Evolutionary conservation across 2,329 filamentous ascomycete species (phyloP).

Genomic region (Herpotrichia juniperi): DNA sequence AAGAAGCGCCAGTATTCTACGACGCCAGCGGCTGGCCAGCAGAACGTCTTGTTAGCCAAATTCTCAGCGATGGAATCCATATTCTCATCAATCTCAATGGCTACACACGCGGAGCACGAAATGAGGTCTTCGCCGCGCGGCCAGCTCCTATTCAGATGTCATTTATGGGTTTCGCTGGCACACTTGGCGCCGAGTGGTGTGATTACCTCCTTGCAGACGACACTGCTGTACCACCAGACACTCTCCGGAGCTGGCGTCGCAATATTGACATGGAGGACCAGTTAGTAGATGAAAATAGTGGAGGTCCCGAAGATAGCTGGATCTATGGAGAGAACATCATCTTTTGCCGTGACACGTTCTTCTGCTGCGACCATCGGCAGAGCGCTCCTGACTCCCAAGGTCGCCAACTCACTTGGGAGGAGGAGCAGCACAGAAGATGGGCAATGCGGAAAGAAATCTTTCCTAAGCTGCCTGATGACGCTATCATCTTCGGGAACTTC

Average conservation of each 20-base stretch:
- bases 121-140: conserved; percentile 94
- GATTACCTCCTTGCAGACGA: conserved; percentile 94
- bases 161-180: conserved; percentile 98
- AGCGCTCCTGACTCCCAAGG: conserved; percentile 78
- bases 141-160: conserved; percentile 98
- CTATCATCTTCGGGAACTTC: conserved; percentile 94
- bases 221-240: conserved; percentile 81
- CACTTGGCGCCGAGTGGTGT: conserved; percentile 96
- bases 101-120: conserved; percentile 94
- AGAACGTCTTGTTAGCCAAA: conserved; percentile 83
- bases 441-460: conserved; percentile 93
- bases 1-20: conserved; percentile 86
- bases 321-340: conserved; percentile 97
- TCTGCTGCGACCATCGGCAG: conserved; percentile 96
- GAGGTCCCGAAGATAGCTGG: conserved; percentile 77
- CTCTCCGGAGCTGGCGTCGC: conserved; percentile 77
- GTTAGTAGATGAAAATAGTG: conserved; percentile 67
- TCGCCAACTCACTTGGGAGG: conserved; percentile 73
- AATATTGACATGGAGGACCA: conserved; percentile 77
- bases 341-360: conserved; percentile 93
- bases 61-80: conserved; percentile 86
- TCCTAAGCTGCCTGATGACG: conserved; percentile 78
- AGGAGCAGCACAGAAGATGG: conserved; percentile 84
- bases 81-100: conserved; percentile 98
- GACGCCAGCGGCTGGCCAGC: conserved; percentile 88